Evolutionary conservation across 2,329 filamentous ascomycete species (phyloP).

Genomic region (Xylariaceae sp.): DNA sequence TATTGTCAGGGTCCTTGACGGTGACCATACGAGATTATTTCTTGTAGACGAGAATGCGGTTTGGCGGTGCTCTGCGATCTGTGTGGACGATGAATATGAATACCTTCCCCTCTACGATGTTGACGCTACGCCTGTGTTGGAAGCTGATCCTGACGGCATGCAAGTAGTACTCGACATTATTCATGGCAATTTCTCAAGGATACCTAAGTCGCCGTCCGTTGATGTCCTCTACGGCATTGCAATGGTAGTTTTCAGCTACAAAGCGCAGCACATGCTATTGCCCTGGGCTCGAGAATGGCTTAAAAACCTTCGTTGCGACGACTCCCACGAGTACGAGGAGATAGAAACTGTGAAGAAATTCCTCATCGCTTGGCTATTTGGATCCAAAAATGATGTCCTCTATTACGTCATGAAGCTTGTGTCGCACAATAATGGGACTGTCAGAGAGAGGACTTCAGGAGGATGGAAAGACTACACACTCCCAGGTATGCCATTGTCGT

Average conservation of each 20-base stretch:
- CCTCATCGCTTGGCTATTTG: background rate
- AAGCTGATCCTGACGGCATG: background rate
- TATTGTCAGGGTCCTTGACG: background rate
- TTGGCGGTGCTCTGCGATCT: background rate
- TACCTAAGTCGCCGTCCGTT: background rate
- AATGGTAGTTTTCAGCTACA: background rate
- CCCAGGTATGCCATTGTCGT: too few species aligned
- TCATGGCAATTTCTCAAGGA: background rate
- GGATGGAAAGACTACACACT: background rate
- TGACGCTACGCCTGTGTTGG: background rate
- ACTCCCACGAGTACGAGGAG: too few species aligned
- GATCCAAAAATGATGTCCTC: background rate
- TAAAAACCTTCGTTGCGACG: background rate
- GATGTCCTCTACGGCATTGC: background rate
- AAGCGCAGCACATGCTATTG: background rate
- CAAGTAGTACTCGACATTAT: background rate
- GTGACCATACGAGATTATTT: background rate
- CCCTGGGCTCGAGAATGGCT: background rate
- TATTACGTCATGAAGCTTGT: background rate
- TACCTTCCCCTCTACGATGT: background rate
- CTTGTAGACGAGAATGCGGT: background rate
- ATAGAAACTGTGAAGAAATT: too few species aligned
- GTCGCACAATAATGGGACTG: too few species aligned
- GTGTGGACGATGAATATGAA: background rate
- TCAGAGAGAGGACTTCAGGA: background rate